Conservation (phyloP, 2,329 filamentous ascomycete species). For the Daldinia eschscholtzii region DNA sequence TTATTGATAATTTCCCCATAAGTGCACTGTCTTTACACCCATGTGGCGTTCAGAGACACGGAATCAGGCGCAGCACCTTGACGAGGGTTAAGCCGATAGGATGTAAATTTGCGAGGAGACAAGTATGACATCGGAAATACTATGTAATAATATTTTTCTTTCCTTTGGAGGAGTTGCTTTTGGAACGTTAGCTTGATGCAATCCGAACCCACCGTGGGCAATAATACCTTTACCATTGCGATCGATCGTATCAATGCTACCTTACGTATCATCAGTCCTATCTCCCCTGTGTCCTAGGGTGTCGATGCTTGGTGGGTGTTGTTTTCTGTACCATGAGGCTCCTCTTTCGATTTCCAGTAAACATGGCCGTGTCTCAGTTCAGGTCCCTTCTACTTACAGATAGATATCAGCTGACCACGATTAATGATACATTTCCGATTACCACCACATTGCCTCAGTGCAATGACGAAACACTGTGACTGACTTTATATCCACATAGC, state of each 20-base stretch:
- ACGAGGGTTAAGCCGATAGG: neutral
- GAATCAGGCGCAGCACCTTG: neutral
- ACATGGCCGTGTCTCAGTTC: neutral
- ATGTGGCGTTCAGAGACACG: neutral
- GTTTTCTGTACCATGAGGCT: neutral
- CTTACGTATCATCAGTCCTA: neutral
- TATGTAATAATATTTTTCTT: no score
- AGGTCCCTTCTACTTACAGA: neutral
- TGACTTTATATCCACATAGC: neutral
- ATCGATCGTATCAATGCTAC: neutral
- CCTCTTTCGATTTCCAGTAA: neutral
- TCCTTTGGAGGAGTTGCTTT: neutral
- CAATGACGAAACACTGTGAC: neutral
- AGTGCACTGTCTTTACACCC: neutral
- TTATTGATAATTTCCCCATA: neutral
- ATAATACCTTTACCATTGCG: neutral
- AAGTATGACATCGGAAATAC: neutral
- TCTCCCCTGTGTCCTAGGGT: neutral
- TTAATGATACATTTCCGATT: neutral
- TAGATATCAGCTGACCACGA: neutral
- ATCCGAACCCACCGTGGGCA: neutral
- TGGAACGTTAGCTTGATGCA: neutral
- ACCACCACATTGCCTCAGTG: neutral
- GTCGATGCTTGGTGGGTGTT: neutral
- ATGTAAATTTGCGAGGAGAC: neutral